phyloP scores from a whole-genome alignment of 768 basidiomycete species.

The Podaxis sp. region DNA sequence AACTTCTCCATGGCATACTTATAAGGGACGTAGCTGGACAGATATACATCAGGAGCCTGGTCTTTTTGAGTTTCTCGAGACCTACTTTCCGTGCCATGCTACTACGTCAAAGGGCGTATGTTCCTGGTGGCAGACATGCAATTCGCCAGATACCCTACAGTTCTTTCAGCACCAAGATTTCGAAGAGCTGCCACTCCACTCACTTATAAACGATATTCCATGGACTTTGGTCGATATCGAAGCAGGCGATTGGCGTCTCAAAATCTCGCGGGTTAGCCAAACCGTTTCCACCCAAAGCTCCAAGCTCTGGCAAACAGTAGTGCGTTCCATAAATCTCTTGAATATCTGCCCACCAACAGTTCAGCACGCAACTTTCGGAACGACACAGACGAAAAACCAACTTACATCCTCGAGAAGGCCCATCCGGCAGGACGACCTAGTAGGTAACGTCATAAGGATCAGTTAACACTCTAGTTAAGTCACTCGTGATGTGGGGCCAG shows the following conservation, averaged over 20 bases:
- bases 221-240: slow-evolving; percentile 58
- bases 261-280: slow-evolving; percentile 67
- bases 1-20: slow-evolving; percentile 67
- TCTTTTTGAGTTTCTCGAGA: neutral
- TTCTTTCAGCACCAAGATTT: neutral
- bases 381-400: neutral
- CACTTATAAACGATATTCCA: slow-evolving; percentile 57
- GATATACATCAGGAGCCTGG: neutral
- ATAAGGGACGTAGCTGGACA: slow-evolving; percentile 54
- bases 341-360: slow-evolving; percentile 35
- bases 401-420: slow-evolving; percentile 59
- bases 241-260: slow-evolving; percentile 57
- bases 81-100: slow-evolving; percentile 66
- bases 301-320: slow-evolving; percentile 60
- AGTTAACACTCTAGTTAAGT: neutral
- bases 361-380: neutral
- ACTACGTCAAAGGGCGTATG: slow-evolving; percentile 73
- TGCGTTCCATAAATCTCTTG: slow-evolving; percentile 63
- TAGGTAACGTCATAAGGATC: neutral
- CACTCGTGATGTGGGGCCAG: neutral
- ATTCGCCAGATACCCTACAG: slow-evolving; percentile 47
- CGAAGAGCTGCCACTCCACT: neutral
- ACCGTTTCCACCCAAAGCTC: slow-evolving; percentile 61
- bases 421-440: slow-evolving; percentile 49
- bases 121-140: slow-evolving; percentile 50